Evolutionary conservation across 176 grass and related monocot species (phyloP).

Genomic region (Puya raimondii): DNA sequence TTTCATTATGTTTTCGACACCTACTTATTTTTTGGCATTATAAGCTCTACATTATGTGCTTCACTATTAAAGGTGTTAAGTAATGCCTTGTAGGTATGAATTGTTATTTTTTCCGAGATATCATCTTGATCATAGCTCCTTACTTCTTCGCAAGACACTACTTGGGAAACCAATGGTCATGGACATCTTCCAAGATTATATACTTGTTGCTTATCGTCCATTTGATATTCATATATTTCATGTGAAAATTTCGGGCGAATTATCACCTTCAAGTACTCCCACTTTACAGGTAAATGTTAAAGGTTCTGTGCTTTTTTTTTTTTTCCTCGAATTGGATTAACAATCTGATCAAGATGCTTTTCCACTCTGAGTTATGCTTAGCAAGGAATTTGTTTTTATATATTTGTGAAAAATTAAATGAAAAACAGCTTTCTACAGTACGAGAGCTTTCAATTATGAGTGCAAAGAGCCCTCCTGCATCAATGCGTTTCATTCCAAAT

Average conservation of each 20-base stretch:
- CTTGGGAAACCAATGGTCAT: conserved; percentile 91
- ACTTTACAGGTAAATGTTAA: conserved; percentile 65
- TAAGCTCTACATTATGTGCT: neutral
- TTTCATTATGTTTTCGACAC: conserved; percentile 19
- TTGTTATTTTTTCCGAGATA: conserved; percentile 98
- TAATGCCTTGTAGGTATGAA: conserved; percentile 60
- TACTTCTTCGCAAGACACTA: conserved; percentile 74
- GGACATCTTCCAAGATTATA: conserved; percentile 88
- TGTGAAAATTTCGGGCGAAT: conserved; percentile 73
- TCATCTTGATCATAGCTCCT: conserved; percentile 95
- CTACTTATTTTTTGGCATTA: conserved; percentile 14
- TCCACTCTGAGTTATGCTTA: neutral
- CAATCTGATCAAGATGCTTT: neutral
- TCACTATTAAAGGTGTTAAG: neutral
- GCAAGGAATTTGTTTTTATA: conserved; percentile 11
- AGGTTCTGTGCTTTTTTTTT: conserved; percentile 1
- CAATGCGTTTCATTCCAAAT: conserved; percentile 88
- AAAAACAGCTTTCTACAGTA: conserved; percentile 78
- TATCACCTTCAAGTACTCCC: conserved; percentile 68
- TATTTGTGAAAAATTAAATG: neutral
- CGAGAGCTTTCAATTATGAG: conserved; percentile 98
- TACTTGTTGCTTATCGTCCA: conserved; percentile 91
- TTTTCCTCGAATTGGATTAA: neutral
- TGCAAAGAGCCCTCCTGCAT: conserved; percentile 80
- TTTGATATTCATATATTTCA: conserved; percentile 99